phyloP scores from a whole-genome alignment of 805 yeast genomes.

The Naumovozyma dairenensis region DNA sequence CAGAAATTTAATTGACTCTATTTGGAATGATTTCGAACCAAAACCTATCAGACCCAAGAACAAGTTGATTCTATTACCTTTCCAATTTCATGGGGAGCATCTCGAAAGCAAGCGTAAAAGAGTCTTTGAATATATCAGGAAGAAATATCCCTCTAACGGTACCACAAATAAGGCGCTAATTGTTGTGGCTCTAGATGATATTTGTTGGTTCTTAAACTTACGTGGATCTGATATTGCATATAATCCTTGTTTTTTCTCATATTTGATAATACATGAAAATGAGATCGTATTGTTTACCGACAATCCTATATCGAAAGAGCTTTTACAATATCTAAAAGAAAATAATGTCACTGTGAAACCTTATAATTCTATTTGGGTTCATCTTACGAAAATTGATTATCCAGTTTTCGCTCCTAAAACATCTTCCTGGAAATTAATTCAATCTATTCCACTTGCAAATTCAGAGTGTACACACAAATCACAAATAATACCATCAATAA shows the following conservation, averaged over 20 bases:
- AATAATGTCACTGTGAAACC: conserved; percentile 40
- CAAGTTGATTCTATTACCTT: conserved; percentile 41
- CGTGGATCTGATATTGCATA: conserved; percentile 77
- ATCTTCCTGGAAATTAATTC: conserved; percentile 60
- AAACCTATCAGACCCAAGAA: conserved; percentile 47
- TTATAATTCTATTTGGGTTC: conserved; percentile 52
- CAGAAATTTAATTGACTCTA: conserved; percentile 60
- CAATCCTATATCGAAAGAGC: conserved; percentile 31
- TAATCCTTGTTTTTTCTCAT: conserved; percentile 78
- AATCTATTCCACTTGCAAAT: conserved; percentile 36
- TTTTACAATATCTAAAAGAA: conserved; percentile 33
- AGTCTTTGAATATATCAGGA: conserved; percentile 31
- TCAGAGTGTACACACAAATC: conserved; percentile 28
- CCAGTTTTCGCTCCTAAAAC: conserved; percentile 40
- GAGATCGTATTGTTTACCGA: conserved; percentile 47
- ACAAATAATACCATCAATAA: conserved; percentile 44
- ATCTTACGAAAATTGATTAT: conserved; percentile 30
- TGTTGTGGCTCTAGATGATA: conserved; percentile 71
- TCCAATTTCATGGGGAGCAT: conserved; percentile 55
- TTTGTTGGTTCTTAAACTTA: conserved; percentile 83
- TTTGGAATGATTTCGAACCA: conserved; percentile 63
- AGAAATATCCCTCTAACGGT: conserved; percentile 9
- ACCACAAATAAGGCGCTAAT: conserved; percentile 35
- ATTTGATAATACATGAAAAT: conserved; percentile 32
- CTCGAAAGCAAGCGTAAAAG: conserved; percentile 47